Conservation (phyloP, 2,329 filamentous ascomycete genomes). For the Fusarium robinianum region DNA sequence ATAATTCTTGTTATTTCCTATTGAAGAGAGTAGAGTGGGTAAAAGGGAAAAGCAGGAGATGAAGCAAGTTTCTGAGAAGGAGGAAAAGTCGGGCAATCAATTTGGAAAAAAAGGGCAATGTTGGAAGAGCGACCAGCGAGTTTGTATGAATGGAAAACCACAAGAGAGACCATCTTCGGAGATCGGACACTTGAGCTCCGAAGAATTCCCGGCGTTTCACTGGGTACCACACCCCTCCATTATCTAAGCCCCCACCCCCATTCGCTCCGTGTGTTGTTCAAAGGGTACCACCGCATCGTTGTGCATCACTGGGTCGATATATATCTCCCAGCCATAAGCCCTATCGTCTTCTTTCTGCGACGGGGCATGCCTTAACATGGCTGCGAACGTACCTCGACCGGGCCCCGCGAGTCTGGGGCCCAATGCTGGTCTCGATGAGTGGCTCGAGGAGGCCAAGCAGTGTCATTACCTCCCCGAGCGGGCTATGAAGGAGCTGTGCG, state of each 20-base stretch:
- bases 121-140: no score
- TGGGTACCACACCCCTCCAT: constrained; percentile 38
- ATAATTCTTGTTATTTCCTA: neutral
- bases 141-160: no score
- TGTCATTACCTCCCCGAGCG: constrained; percentile 95
- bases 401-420: constrained; percentile 84
- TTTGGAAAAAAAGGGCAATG: no score
- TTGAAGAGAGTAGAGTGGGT: no score
- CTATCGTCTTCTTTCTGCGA: constrained; percentile 27
- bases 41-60: no score
- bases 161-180: no score
- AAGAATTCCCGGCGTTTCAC: constrained; percentile 40
- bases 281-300: constrained; percentile 33
- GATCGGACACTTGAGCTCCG: constrained; percentile 28
- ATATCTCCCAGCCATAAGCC: constrained; percentile 27
- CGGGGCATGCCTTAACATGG: constrained; percentile 43
- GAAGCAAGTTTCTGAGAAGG: neutral
- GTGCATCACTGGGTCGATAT: constrained; percentile 32
- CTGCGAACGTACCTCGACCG: constrained; percentile 73
- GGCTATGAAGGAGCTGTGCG: constrained; percentile 98
- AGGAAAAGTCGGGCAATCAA: no score
- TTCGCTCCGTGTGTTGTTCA: constrained; percentile 28
- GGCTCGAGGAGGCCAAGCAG: constrained; percentile 94
- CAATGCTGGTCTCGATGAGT: constrained; percentile 89
- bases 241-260: constrained; percentile 37